Evolutionary conservation across 352 stramenopile species (phyloP).

Genomic region (Phytophthora melonis): DNA sequence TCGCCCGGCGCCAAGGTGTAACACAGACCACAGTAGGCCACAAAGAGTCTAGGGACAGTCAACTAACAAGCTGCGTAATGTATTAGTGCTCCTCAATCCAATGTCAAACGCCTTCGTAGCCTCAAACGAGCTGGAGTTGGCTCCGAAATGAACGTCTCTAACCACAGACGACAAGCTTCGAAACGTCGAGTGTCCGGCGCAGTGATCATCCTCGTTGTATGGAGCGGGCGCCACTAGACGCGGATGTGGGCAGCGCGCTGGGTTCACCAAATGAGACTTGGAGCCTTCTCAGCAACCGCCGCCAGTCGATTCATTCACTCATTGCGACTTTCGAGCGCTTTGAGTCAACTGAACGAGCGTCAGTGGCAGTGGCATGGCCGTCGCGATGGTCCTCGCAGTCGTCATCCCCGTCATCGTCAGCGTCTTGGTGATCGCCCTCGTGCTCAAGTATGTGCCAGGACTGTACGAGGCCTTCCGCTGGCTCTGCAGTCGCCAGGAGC

Average conservation of each 20-base stretch:
- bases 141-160: not conserved
- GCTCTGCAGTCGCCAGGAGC: conserved; percentile 17
- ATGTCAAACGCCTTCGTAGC: too few species aligned
- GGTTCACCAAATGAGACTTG: conserved; percentile 2
- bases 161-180: not conserved
- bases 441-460: conserved; percentile 47
- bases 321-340: conserved; percentile 30
- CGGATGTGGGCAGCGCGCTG: conserved; percentile 10
- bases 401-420: conserved; percentile 39
- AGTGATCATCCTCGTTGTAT: conserved; percentile 17
- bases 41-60: conserved; percentile 10
- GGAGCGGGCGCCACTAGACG: not conserved
- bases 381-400: conserved; percentile 25
- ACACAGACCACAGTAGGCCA: not conserved
- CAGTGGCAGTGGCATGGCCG: conserved; percentile 11
- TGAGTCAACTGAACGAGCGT: conserved; percentile 1
- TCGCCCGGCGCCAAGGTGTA: conserved; percentile 38
- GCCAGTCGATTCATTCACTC: conserved; percentile 17
- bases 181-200: conserved; percentile 25
- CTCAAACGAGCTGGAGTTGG: not conserved
- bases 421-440: conserved; percentile 43
- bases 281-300: not conserved
- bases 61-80: not conserved
- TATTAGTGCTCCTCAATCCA: conserved; percentile 1
- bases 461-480: conserved; percentile 8